Percentiles rank a stretch among this genome's conserved stretches.
These are phyloP conservation scores for Gleditsia sinensis DNA, from an alignment of 306 rosid genomes.

Conservation along the genomic window DNA sequence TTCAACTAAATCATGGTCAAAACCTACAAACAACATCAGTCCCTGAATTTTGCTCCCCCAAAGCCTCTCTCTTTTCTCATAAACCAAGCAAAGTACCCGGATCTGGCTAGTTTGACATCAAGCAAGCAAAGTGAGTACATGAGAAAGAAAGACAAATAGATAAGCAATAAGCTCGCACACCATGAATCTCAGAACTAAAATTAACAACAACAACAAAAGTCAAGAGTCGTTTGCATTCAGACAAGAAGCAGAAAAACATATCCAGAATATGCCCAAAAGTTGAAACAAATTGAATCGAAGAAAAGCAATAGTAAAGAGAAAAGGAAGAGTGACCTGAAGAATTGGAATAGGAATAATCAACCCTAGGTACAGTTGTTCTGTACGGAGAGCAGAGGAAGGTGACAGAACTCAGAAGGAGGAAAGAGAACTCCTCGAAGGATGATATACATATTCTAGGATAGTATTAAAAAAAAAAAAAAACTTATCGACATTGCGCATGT, in stretches of 20 bases:
- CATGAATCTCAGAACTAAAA: slow-evolving; percentile 6
- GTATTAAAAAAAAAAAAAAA: no score
- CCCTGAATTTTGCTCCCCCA: neutral
- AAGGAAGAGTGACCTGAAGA: slow-evolving; percentile 26
- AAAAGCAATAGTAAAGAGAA: neutral
- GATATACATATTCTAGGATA: neutral
- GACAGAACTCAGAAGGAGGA: neutral
- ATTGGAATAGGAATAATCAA: slow-evolving; percentile 18
- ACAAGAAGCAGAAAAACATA: neutral
- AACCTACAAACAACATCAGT: neutral
- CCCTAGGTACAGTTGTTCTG: slow-evolving; percentile 1
- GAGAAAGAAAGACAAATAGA: neutral
- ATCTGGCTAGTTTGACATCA: slow-evolving; percentile 31
- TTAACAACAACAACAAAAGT: neutral
- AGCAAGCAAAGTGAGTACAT: slow-evolving; percentile 17
- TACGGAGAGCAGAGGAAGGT: neutral
- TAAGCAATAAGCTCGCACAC: neutral
- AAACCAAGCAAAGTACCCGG: slow-evolving; percentile 21
- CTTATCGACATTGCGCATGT: neutral
- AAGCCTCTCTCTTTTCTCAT: neutral
- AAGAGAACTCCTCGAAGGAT: neutral
- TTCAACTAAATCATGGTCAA: neutral
- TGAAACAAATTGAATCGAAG: neutral
- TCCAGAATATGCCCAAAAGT: neutral
- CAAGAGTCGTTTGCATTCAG: neutral